Base-by-base conservation (phyloP, 768 basidiomycete genomes). In the Clavulina sp. region DNA sequence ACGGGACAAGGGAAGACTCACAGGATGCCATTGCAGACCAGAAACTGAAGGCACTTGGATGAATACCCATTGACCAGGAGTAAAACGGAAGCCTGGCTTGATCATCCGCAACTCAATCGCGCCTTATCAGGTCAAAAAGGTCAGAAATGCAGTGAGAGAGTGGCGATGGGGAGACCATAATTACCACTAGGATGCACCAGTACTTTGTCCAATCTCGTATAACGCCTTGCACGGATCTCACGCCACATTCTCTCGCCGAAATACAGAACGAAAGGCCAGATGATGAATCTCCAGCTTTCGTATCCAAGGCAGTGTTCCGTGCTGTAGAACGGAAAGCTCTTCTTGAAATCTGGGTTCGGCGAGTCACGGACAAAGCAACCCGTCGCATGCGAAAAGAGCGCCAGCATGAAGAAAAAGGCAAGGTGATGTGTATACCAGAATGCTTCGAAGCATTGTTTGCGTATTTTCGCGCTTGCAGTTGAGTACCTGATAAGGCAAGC, bases 371-470 rank as follows among this genome's bases (percentile, higher is more conserved):
- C 88, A 23, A 46, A 46, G 26, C 43, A 46, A 28, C 43, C 43
- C 9, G 43, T 46, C 9, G 43, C 43, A 26, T 46, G 43, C 26
- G 41, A 30, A 23, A 19, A 23, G 19, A 48, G 38, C 24, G 18
- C 33, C 63, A 88, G 74, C 72, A 96, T 93, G 76, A 93, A 93
- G 53, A 85, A 62, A 60, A 93, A 76, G 70, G 91, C 93, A 54
- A 95, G 71, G 63, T 95, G 84, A 62, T 86, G 80, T 5, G 77
- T 73, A 64, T 87, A 88, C 83, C 85, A 89, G 70, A 92, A 92
- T 46, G 43, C 43, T 28, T 46, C 43, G 24, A 46, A 46, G 26
- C 43, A 46, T 46, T 46, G 13, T 9, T 46, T 28, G 9, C 24
- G 43, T 13, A 46, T 28, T 46, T 46, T 46, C 9, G 13, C 13